These are phyloP conservation scores for Pythium dissotocum DNA, from an alignment of 352 stramenopile genomes.

Conservation along the genomic window DNA sequence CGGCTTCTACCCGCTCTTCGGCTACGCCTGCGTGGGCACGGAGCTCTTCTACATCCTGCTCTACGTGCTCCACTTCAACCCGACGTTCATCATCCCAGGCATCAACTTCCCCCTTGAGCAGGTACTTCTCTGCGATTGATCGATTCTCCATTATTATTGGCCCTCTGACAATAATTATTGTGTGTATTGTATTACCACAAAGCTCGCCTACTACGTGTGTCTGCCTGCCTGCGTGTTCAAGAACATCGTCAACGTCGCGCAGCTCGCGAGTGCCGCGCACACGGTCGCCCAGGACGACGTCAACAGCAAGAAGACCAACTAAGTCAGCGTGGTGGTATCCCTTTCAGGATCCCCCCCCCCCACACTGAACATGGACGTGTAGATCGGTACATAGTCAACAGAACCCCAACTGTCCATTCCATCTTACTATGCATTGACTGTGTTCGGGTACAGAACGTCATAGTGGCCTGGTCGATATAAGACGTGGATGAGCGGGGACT, in stretches of 20 bases:
- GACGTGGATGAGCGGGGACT: constrained; percentile 53
- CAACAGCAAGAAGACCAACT: constrained; percentile 53
- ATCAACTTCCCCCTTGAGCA: constrained; percentile 57
- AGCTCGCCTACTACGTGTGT: constrained; percentile 88
- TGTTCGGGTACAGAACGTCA: constrained; percentile 91
- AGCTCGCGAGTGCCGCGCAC: constrained; percentile 85
- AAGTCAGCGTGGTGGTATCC: neutral
- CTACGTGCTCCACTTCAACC: constrained; percentile 88
- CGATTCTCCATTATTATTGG: neutral
- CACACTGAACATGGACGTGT: neutral
- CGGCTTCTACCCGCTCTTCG: constrained; percentile 91
- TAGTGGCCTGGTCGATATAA: constrained; percentile 95
- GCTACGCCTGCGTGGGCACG: constrained; percentile 91
- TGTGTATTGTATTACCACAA: neutral
- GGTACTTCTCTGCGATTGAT: constrained; percentile 31
- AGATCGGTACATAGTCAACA: neutral
- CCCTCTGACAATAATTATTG: neutral
- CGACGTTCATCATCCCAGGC: constrained; percentile 56
- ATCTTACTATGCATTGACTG: neutral
- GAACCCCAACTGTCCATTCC: neutral
- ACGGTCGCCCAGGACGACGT: constrained; percentile 75
- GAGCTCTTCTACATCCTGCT: constrained; percentile 93
- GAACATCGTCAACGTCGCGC: constrained; percentile 92
- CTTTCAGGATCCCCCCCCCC: neutral
- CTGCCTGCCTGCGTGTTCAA: constrained; percentile 91